Evolutionary conservation across 2,329 filamentous ascomycete species (phyloP).

Genomic region (Cordyceps pruinosa): DNA sequence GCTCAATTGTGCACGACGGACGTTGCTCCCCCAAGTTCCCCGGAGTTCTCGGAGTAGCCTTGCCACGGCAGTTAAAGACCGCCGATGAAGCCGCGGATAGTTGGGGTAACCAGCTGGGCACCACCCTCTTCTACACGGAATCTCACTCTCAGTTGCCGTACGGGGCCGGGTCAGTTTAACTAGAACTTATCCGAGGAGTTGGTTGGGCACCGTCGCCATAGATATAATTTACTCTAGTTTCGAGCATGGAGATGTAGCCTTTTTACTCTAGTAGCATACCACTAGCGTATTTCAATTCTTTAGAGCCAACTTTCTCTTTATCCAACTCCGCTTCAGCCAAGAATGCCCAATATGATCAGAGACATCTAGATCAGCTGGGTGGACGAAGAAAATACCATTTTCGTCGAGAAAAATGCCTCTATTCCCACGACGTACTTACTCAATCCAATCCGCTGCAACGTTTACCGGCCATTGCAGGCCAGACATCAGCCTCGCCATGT

Average conservation of each 20-base stretch:
- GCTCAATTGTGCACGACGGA: not conserved
- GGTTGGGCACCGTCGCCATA: not conserved
- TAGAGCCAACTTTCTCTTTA: not conserved
- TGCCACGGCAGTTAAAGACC: too few species aligned
- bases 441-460: conserved; percentile 28
- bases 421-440: conserved; percentile 22
- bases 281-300: not conserved
- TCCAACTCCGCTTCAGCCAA: not conserved
- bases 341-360: conserved; percentile 25
- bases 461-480: conserved; percentile 28
- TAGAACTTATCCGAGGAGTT: not conserved
- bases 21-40: not conserved
- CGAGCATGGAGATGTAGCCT: not conserved
- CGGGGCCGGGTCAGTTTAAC: not conserved
- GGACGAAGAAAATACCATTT: conserved; percentile 31
- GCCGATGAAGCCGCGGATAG: not conserved
- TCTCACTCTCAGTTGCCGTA: not conserved
- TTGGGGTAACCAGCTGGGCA: not conserved
- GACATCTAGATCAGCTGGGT: conserved; percentile 18
- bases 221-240: not conserved
- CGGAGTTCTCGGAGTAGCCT: not conserved
- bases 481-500: conserved; percentile 15
- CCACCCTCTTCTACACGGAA: not conserved
- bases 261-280: not conserved
- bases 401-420: conserved; percentile 28